Percentiles rank a stretch among this genome's conserved stretches.
Conservation (phyloP, 1,284 basidiomycete species). For the Amylostereum areolatum region DNA sequence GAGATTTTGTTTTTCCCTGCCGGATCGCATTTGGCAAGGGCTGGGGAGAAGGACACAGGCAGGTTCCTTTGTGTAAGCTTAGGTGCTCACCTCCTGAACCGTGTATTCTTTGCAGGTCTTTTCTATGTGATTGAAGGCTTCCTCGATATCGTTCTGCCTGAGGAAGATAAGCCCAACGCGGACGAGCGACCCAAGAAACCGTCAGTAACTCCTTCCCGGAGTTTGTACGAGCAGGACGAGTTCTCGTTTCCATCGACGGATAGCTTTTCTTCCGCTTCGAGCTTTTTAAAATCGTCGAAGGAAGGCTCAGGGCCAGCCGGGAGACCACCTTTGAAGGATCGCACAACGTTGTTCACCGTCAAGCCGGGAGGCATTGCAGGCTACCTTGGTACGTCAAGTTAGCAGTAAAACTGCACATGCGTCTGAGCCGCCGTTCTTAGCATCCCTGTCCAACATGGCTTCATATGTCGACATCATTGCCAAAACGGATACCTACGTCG, state of each 20-base stretch:
- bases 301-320: not conserved
- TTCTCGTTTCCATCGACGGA: not conserved
- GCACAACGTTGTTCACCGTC: slow-evolving; percentile 76
- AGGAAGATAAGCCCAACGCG: slow-evolving; percentile 26
- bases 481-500: slow-evolving; percentile 96
- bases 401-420: not conserved
- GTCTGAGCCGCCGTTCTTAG: slow-evolving; percentile 29
- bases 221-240: slow-evolving; percentile 7
- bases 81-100: not conserved
- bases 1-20: slow-evolving; percentile 93
- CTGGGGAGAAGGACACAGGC: slow-evolving; percentile 88
- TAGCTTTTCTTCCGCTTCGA: not conserved
- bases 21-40: slow-evolving; percentile 81
- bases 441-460: slow-evolving; percentile 85
- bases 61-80: slow-evolving; percentile 10
- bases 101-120: slow-evolving; percentile 47
- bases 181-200: slow-evolving; percentile 13
- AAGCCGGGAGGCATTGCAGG: slow-evolving; percentile 98
- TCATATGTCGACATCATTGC: slow-evolving; percentile 96
- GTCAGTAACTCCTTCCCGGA: slow-evolving; percentile 5
- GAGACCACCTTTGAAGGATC: slow-evolving; percentile 31
- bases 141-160: slow-evolving; percentile 83
- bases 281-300: not conserved
- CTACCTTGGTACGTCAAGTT: slow-evolving; percentile 65
- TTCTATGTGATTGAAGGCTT: slow-evolving; percentile 99